These are phyloP conservation scores for Annulohypoxylon nitens DNA, from an alignment of 495 filamentous ascomycete species.

Conservation along the genomic window DNA sequence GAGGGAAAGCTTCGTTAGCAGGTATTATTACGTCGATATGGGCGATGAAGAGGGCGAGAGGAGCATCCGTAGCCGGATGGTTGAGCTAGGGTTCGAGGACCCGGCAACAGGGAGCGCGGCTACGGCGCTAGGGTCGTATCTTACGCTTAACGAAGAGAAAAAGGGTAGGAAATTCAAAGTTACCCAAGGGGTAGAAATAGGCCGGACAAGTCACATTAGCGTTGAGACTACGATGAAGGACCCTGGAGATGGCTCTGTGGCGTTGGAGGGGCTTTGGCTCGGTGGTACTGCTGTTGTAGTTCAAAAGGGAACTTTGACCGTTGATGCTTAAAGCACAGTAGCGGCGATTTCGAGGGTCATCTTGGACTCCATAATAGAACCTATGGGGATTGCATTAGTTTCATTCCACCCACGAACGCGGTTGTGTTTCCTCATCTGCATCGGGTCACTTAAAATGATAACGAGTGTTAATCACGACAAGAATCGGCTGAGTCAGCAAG, in stretches of 20 bases:
- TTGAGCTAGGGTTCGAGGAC: slow-evolving; percentile 74
- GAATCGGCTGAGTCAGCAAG: neutral
- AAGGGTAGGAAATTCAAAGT: slow-evolving; percentile 61
- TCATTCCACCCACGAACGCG: neutral
- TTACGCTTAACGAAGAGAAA: slow-evolving; percentile 63
- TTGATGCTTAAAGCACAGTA: slow-evolving; percentile 30
- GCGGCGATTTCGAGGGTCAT: neutral
- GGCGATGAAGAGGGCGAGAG: slow-evolving; percentile 47
- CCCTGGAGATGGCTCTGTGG: slow-evolving; percentile 53
- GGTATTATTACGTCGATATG: slow-evolving; percentile 68
- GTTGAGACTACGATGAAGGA: slow-evolving; percentile 57
- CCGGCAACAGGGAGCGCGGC: slow-evolving; percentile 77
- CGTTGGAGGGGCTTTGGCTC: slow-evolving; percentile 65
- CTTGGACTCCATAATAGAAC: neutral
- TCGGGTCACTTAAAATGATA: no score
- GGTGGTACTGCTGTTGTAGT: slow-evolving; percentile 71
- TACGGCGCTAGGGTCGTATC: slow-evolving; percentile 67
- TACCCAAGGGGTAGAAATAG: slow-evolving; percentile 86
- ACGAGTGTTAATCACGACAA: no score
- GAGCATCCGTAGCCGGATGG: slow-evolving; percentile 59
- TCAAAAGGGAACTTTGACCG: slow-evolving; percentile 63
- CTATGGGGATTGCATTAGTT: no score
- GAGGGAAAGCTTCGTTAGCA: slow-evolving; percentile 63
- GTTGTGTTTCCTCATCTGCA: no score
- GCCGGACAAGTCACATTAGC: slow-evolving; percentile 69